Base-by-base conservation (phyloP, 78 protist genomes). In the Dictyostelium citrinum region DNA sequence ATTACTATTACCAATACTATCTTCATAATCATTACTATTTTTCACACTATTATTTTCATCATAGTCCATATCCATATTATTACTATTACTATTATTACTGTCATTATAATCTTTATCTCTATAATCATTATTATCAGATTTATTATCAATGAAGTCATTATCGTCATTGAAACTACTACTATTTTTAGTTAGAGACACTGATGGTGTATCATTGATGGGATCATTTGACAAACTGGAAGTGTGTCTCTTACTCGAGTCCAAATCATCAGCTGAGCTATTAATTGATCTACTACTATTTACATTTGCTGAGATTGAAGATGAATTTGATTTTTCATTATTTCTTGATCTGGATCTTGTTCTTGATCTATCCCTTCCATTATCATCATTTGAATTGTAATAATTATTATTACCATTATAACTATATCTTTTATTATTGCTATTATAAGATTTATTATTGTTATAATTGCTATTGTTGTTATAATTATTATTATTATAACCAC, bases 291-390 rank as follows among this genome's bases (percentile, higher is more conserved):
- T 76, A 39, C 33, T 76, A 76, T 76, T 43, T 76, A 27, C n/a
- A 43, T 43, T 80, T 67, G 51, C 55, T 55, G n/a, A 24, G 29
- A n/a, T 39, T 16, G 64, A 24, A 12, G 37, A 37, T 14, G 60
- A 75, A 17, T 17, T 58, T 58, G 3, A 37, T 1, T 43, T 41
- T 14, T 81, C 37, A 20, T 24, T 27, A 60, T 27, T 17, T 43
- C 51, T 16, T 45, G 90, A 83, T 74, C 75, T 84, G 1, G 91
- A 84, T 51, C 82, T 84, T 12, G 90, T 70, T 83, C 81, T 83
- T 55, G 91, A 72, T 27, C 75, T 70, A 27, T 70, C 77, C 41
- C 39, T 75, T 14, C 6, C 58, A 14, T 14, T 71, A 16, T 35
- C 43, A 14, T 71, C 43, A 37, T 31, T 71, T 43, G 4, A 43